These are phyloP conservation scores for Nicotiana noctiflora DNA, from an alignment of 257 asterid genomes.

Conservation along the genomic window DNA sequence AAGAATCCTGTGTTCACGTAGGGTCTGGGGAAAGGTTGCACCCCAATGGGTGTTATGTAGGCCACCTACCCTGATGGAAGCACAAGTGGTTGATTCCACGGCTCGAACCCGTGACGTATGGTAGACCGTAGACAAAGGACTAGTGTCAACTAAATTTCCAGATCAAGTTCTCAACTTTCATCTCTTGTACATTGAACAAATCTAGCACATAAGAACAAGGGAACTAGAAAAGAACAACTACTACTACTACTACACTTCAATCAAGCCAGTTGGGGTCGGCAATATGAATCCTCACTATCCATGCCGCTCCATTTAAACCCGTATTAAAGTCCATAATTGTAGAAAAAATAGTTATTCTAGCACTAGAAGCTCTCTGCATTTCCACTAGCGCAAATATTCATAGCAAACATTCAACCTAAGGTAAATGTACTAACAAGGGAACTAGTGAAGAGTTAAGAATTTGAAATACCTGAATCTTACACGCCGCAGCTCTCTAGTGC, in stretches of 20 bases:
- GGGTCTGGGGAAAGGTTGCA: too few relatives aligned
- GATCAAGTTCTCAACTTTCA: not conserved
- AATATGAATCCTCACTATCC: not conserved
- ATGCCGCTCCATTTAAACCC: not conserved
- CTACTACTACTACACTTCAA: not conserved
- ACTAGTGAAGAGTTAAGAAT: not conserved
- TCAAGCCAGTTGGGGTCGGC: not conserved
- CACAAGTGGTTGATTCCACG: too few relatives aligned
- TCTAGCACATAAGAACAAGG: not conserved
- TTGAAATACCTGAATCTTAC: conserved; percentile 85
- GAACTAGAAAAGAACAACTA: not conserved
- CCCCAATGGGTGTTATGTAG: too few relatives aligned
- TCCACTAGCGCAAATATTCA: not conserved
- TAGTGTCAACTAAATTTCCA: not conserved
- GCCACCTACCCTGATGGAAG: too few relatives aligned
- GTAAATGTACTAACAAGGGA: not conserved
- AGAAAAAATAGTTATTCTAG: not conserved
- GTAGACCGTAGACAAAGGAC: too few relatives aligned
- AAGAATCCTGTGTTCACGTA: too few relatives aligned
- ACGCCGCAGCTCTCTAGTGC: conserved; percentile 89
- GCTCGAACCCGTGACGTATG: too few relatives aligned
- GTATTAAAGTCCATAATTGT: not conserved
- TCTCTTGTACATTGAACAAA: not conserved
- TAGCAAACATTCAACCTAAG: not conserved
- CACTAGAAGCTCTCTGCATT: not conserved